A percentile compares a stretch with the other conserved stretches of the same genome.
Conservation (phyloP, 1,284 basidiomycete species). For the Cryptococcus floricola region DNA sequence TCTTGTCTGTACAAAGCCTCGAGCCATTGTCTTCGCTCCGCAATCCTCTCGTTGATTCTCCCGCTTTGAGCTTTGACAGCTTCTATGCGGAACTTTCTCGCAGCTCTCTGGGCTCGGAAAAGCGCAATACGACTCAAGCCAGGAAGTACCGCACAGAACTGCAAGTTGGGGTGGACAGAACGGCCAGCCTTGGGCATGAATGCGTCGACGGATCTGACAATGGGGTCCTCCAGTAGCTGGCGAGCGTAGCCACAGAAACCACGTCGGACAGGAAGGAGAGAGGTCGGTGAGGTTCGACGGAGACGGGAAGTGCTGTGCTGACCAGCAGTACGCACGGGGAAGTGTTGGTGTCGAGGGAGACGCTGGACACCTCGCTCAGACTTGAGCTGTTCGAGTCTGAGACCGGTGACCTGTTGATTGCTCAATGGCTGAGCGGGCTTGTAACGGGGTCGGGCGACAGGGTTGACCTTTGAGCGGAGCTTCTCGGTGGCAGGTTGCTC, state of each 20-base stretch:
- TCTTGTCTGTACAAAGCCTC: not conserved
- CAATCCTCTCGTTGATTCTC: slow-evolving; percentile 6
- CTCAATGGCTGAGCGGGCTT: slow-evolving; percentile 6
- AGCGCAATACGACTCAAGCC: slow-evolving; percentile 1
- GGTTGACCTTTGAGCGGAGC: not conserved
- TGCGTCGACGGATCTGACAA: too few relatives aligned
- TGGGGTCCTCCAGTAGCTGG: too few relatives aligned
- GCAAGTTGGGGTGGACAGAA: too few relatives aligned
- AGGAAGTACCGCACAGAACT: not conserved
- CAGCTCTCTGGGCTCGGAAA: slow-evolving; percentile 2
- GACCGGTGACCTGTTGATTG: slow-evolving; percentile 1
- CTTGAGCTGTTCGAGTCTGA: not conserved
- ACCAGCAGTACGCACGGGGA: slow-evolving; percentile 7
- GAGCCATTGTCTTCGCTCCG: slow-evolving; percentile 11
- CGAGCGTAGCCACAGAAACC: too few relatives aligned
- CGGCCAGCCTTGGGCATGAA: too few relatives aligned
- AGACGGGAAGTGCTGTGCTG: slow-evolving; percentile 12
- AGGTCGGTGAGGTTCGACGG: slow-evolving; percentile 11
- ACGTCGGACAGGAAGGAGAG: slow-evolving; percentile 9
- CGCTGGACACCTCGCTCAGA: not conserved
- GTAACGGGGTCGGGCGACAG: slow-evolving; percentile 5
- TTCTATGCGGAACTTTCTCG: not conserved
- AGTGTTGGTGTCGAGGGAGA: slow-evolving; percentile 1
- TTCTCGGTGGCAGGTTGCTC: not conserved
- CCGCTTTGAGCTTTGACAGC: slow-evolving; percentile 5